These are phyloP conservation scores for Gyrodon lividus DNA, from an alignment of 768 basidiomycete species.

Conservation along the genomic window DNA sequence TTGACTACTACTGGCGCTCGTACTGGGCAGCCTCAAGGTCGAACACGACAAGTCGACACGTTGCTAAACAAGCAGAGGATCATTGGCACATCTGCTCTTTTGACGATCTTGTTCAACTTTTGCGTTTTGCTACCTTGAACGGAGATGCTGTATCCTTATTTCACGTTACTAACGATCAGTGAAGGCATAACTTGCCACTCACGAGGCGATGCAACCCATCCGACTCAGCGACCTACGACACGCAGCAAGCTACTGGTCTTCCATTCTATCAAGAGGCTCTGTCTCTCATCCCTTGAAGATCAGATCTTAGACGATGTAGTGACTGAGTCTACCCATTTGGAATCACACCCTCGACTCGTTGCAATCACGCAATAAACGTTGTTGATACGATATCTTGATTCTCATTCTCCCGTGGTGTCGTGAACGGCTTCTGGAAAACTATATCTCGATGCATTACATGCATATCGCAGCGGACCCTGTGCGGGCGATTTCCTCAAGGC, in stretches of 20 bases:
- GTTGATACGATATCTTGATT: slow-evolving; percentile 9
- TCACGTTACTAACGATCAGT: background rate
- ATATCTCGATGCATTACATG: slow-evolving; percentile 16
- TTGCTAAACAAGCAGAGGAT: background rate
- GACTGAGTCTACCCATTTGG: background rate
- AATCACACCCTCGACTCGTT: background rate
- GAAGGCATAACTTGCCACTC: too few relatives aligned
- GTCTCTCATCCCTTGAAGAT: slow-evolving; percentile 13
- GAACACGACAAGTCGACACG: background rate
- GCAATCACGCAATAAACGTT: slow-evolving; percentile 15
- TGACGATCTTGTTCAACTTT: too few relatives aligned
- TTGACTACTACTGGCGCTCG: background rate
- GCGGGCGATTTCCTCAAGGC: slow-evolving; percentile 22
- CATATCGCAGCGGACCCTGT: slow-evolving; percentile 20
- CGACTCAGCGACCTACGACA: background rate
- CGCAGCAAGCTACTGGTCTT: background rate
- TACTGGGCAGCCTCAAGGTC: too few relatives aligned
- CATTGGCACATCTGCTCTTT: too few relatives aligned
- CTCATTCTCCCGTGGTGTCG: slow-evolving; percentile 7
- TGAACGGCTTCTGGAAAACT: background rate
- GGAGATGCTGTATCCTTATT: too few relatives aligned
- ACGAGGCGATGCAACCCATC: background rate
- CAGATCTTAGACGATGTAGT: slow-evolving; percentile 10
- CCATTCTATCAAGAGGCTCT: background rate
- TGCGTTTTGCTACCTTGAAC: too few relatives aligned